Percentiles rank a stretch among this genome's conserved stretches.
These are phyloP conservation scores for Dactylis glomerata DNA, from an alignment of 176 grass and related monocot species.

Conservation along the genomic window DNA sequence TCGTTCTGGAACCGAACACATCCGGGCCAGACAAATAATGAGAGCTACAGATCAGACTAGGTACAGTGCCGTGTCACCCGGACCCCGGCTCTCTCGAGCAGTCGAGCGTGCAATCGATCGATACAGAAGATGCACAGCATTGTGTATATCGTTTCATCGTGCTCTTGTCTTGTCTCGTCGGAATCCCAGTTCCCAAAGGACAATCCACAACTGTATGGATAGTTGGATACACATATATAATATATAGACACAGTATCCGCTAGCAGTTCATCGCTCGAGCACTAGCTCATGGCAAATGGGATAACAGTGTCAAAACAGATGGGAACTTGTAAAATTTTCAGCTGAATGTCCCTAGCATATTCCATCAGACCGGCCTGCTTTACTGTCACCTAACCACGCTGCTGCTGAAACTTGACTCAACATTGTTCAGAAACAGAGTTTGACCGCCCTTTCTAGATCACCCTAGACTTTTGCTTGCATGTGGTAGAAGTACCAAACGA, in stretches of 20 bases:
- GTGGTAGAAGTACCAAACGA: slow-evolving; percentile 4
- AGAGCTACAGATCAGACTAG: neutral
- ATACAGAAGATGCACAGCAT: neutral
- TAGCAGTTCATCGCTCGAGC: neutral
- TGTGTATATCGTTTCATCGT: neutral
- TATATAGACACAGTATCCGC: neutral
- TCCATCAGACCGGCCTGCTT: neutral
- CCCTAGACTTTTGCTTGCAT: neutral
- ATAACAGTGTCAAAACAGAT: neutral
- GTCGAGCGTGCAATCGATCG: neutral
- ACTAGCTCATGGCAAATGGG: neutral
- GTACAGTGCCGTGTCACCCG: slow-evolving; percentile 8
- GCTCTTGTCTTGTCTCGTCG: slow-evolving; percentile 15
- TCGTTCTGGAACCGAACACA: too few species aligned
- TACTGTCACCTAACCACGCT: neutral
- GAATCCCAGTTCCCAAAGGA: neutral
- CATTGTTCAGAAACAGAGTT: neutral
- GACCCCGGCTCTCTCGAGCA: slow-evolving; percentile 7
- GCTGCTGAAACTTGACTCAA: neutral
- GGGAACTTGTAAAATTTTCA: neutral
- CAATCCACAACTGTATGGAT: slow-evolving; percentile 2
- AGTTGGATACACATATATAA: slow-evolving; percentile 4
- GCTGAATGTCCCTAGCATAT: neutral
- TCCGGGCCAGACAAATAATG: neutral
- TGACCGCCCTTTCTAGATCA: slow-evolving; percentile 18